Conservation (phyloP, 257 asterid species). For the Gentiana dahurica region DNA sequence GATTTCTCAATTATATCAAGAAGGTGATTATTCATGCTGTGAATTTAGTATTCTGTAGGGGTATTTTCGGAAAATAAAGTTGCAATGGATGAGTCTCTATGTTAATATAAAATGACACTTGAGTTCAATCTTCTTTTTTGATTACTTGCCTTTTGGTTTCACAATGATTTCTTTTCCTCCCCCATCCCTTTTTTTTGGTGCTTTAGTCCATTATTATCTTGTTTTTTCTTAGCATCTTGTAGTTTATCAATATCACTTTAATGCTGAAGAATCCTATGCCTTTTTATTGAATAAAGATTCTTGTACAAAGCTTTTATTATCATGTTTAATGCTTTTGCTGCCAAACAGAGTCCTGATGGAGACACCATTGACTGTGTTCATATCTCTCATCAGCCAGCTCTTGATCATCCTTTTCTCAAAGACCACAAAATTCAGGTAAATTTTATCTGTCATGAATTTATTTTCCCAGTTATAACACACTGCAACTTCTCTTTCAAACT, state of each 20-base stretch:
- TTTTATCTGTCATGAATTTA: not conserved
- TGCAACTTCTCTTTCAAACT: no score
- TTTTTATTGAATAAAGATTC: not conserved
- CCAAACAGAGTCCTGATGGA: conserved; percentile 75
- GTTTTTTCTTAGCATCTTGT: not conserved
- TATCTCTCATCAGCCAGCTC: conserved; percentile 78
- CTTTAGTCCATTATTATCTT: not conserved
- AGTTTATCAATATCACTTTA: not conserved
- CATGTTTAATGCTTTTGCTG: conserved; percentile 7
- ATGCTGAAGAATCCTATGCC: not conserved
- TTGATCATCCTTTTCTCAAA: conserved; percentile 87
- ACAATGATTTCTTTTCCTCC: not conserved
- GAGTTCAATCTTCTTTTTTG: no score
- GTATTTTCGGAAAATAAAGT: no score
- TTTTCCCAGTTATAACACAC: not conserved
- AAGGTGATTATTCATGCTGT: no score
- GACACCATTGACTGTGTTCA: conserved; percentile 80
- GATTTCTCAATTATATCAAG: no score
- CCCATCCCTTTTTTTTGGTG: not conserved
- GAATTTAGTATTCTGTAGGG: no score
- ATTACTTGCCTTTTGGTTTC: not conserved
- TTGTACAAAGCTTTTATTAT: not conserved
- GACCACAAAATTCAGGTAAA: conserved; percentile 87
- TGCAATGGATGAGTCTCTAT: no score
- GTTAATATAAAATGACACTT: no score